phyloP scores from a whole-genome alignment of 768 basidiomycete species.

The Pleurotus platypus region DNA sequence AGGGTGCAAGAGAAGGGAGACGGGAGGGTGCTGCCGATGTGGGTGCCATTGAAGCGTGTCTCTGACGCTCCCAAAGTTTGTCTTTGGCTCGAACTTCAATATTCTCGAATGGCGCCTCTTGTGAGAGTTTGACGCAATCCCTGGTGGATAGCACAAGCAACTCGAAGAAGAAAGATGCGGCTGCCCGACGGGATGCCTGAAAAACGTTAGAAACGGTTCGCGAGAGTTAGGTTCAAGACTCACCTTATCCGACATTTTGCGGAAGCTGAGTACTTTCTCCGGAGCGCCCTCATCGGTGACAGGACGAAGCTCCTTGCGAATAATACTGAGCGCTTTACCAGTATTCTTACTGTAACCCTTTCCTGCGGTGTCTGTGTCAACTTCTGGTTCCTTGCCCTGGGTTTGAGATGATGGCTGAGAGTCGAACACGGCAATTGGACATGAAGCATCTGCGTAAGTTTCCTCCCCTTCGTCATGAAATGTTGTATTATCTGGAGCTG shows the following conservation, averaged over 20 bases:
- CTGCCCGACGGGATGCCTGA: slow-evolving; percentile 86
- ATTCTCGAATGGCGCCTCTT: slow-evolving; percentile 75
- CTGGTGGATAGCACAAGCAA: slow-evolving; percentile 90
- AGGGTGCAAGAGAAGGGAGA: slow-evolving; percentile 19
- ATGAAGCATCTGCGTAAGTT: slow-evolving; percentile 63
- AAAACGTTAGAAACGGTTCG: slow-evolving; percentile 1
- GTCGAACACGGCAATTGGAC: slow-evolving; percentile 83
- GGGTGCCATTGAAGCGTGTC: slow-evolving; percentile 25
- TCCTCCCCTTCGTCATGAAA: slow-evolving; percentile 54
- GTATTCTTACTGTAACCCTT: slow-evolving; percentile 90
- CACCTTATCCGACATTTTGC: slow-evolving; percentile 75
- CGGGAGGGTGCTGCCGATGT: slow-evolving; percentile 26
- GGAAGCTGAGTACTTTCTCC: slow-evolving; percentile 74
- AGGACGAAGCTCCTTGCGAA: slow-evolving; percentile 69
- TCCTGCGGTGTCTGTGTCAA: slow-evolving; percentile 42
- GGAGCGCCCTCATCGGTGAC: slow-evolving; percentile 38
- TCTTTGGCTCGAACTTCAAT: slow-evolving; percentile 81
- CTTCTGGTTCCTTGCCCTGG: slow-evolving; percentile 41
- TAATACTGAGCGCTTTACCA: slow-evolving; percentile 72
- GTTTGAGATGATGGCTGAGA: slow-evolving; percentile 51
- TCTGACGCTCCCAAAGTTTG: slow-evolving; percentile 78
- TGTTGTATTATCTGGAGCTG: slow-evolving; percentile 49
- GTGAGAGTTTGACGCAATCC: slow-evolving; percentile 82
- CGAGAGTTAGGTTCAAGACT: slow-evolving; percentile 8
- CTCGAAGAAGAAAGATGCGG: slow-evolving; percentile 97